Conservation (phyloP, 441 rosid genomes). For the Euphorbia schlechtendalii region DNA sequence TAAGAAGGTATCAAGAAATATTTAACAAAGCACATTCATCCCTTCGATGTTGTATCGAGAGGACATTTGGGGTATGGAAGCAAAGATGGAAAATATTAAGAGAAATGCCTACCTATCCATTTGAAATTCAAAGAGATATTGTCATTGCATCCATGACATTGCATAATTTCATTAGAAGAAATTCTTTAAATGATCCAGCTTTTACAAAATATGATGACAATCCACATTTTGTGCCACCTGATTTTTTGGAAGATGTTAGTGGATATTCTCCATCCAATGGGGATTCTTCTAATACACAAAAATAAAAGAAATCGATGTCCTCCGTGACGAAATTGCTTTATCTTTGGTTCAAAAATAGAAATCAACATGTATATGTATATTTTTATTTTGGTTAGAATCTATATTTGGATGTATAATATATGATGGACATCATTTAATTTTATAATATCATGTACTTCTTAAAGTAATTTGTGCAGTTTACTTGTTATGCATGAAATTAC, state of each 20-base stretch:
- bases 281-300: not conserved
- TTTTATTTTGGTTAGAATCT: too few species aligned
- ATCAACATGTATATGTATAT: too few species aligned
- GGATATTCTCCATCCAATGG: not conserved
- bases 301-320: not conserved
- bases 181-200: not conserved
- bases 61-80: not conserved
- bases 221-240: not conserved
- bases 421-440: too few species aligned
- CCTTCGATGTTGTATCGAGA: slow-evolving; percentile 1
- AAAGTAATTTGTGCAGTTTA: too few species aligned
- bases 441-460: too few species aligned
- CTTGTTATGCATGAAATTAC: too few species aligned
- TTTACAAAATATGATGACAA: not conserved
- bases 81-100: not conserved
- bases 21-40: not conserved
- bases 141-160: not conserved
- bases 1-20: not conserved
- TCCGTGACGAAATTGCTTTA: not conserved
- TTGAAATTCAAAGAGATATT: not conserved
- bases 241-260: not conserved
- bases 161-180: not conserved
- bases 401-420: too few species aligned
- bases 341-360: not conserved
- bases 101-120: not conserved